Evolutionary conservation across 2,329 filamentous ascomycete genomes (phyloP).

Genomic region (Dothistroma pini): DNA sequence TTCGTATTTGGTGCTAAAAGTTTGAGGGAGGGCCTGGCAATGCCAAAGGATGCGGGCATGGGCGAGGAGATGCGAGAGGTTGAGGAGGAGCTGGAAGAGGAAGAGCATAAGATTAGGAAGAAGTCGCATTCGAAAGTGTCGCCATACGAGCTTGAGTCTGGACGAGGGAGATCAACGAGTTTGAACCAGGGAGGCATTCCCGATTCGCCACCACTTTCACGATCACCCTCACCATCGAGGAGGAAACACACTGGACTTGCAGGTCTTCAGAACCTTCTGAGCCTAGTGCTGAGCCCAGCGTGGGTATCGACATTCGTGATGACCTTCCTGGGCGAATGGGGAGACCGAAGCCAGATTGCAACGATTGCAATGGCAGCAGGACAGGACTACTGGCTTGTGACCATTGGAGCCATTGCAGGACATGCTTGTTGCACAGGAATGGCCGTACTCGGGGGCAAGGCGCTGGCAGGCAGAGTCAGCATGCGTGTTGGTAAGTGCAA

Average conservation of each 20-base stretch:
- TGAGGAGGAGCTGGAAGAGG: constrained; percentile 88
- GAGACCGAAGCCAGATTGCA: constrained; percentile 93
- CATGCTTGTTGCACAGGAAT: constrained; percentile 87
- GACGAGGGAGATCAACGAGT: constrained; percentile 18
- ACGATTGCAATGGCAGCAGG: constrained; percentile 99
- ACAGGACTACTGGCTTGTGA: constrained; percentile 99
- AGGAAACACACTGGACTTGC: constrained; percentile 29
- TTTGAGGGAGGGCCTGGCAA: constrained; percentile 79
- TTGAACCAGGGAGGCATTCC: constrained; percentile 14
- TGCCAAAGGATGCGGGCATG: constrained; percentile 86
- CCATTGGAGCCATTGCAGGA: constrained; percentile 77
- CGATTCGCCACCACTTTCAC: constrained; percentile 27
- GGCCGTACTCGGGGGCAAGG: constrained; percentile 86
- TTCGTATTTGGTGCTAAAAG: constrained; percentile 83
- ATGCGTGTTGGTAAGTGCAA: constrained; percentile 82
- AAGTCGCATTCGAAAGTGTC: constrained; percentile 64
- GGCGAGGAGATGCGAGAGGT: constrained; percentile 98
- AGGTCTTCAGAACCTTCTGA: constrained; percentile 81
- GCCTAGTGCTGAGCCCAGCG: constrained; percentile 83
- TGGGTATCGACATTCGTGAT: constrained; percentile 99
- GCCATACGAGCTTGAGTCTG: constrained; percentile 52
- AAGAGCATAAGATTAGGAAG: constrained; percentile 64
- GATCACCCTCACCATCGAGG: constrained; percentile 27
- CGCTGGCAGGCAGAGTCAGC: constrained; percentile 90
- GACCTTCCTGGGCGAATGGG: constrained; percentile 99